Evolutionary conservation across 1,284 basidiomycete species (phyloP).

Genomic region (Tremellales sp.): DNA sequence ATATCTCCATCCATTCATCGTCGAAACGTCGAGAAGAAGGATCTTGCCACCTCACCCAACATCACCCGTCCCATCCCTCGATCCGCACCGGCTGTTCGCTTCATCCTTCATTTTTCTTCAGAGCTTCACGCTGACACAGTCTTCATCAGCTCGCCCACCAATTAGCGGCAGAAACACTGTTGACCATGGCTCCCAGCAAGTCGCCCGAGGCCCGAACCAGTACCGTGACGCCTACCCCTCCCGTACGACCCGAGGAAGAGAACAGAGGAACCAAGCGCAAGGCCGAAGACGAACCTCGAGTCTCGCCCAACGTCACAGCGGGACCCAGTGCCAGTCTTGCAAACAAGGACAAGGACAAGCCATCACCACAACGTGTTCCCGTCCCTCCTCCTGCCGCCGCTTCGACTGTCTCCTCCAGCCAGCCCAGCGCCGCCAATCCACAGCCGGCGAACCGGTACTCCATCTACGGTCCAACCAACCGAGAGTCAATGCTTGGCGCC

Average conservation of each 20-base stretch:
- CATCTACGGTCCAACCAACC: slow-evolving; percentile 39
- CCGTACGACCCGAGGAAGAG: slow-evolving; percentile 18
- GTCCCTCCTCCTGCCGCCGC: slow-evolving; percentile 23
- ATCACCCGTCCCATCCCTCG: not conserved
- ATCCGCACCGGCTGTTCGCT: not conserved
- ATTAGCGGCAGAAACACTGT: slow-evolving; percentile 46
- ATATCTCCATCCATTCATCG: not conserved
- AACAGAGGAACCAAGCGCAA: slow-evolving; percentile 41
- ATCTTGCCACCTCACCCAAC: no score
- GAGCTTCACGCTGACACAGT: not conserved
- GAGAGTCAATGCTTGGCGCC: slow-evolving; percentile 21
- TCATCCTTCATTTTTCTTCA: not conserved
- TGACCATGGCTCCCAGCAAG: slow-evolving; percentile 42
- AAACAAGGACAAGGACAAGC: slow-evolving; percentile 13
- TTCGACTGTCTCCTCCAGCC: not conserved
- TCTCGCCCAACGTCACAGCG: slow-evolving; percentile 23
- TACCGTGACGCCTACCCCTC: slow-evolving; percentile 7
- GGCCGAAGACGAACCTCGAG: slow-evolving; percentile 30
- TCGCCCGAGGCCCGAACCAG: slow-evolving; percentile 28
- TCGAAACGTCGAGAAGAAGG: not conserved
- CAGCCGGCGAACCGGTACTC: slow-evolving; percentile 27
- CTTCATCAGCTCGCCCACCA: slow-evolving; percentile 45
- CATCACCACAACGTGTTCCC: slow-evolving; percentile 1
- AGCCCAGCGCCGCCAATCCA: not conserved
- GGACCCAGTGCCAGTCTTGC: no score